These are phyloP conservation scores for Solanum sejunctum DNA, from an alignment of 257 asterid genomes.

Conservation along the genomic window DNA sequence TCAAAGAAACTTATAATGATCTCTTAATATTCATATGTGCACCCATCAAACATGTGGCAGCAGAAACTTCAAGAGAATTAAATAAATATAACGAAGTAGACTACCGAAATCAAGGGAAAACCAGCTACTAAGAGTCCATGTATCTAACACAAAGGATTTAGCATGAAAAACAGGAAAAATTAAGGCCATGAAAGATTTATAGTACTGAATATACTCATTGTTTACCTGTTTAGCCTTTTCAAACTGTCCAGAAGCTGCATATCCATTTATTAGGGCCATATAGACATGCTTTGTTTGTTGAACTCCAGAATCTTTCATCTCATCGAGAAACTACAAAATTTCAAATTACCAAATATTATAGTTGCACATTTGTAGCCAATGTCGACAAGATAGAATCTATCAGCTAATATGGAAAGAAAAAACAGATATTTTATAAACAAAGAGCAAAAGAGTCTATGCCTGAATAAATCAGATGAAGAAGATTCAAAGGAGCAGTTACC, in stretches of 20 bases:
- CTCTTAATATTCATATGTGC: background rate
- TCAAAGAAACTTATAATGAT: background rate
- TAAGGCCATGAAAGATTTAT: background rate
- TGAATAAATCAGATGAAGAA: background rate
- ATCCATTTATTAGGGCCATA: slow-evolving; percentile 79
- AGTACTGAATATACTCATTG: background rate
- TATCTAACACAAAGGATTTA: background rate
- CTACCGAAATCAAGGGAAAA: background rate
- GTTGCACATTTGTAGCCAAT: background rate
- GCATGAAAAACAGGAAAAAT: background rate
- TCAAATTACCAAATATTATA: slow-evolving; percentile 5
- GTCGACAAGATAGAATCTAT: background rate
- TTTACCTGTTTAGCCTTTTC: slow-evolving; percentile 71
- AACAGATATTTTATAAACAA: background rate
- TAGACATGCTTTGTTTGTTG: slow-evolving; percentile 47
- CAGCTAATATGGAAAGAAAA: background rate
- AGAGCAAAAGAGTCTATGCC: background rate
- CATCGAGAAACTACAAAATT: slow-evolving; percentile 41
- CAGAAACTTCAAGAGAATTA: background rate
- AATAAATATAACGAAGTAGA: background rate
- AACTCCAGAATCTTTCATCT: slow-evolving; percentile 37
- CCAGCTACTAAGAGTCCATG: background rate
- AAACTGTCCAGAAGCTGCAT: slow-evolving; percentile 66
- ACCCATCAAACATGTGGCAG: background rate
- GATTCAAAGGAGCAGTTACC: background rate